Conservation (phyloP, 2,329 filamentous ascomycete genomes). For the Diplodia mutila region DNA sequence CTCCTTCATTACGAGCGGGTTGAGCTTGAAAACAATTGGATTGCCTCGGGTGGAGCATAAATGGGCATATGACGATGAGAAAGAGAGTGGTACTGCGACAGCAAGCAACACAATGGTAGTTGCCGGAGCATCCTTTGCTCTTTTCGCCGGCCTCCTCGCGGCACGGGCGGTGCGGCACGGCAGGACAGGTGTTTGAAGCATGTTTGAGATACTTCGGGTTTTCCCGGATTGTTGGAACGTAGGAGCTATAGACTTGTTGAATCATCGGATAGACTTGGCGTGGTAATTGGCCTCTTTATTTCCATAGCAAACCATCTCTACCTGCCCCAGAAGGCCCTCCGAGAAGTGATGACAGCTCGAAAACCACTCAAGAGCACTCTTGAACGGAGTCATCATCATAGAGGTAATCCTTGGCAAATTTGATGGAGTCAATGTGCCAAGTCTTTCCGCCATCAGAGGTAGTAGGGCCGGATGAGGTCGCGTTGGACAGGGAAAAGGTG, state of each 20-base stretch:
- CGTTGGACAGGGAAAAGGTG: conserved; percentile 17
- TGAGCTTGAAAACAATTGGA: neutral
- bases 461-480: conserved; percentile 15
- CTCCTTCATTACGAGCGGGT: conserved; percentile 4
- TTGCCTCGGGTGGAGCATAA: neutral
- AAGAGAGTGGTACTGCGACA: neutral
- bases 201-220: neutral
- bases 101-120: neutral
- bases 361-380: neutral
- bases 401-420: conserved; percentile 26
- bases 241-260: neutral
- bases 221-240: too few species aligned
- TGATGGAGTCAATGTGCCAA: conserved; percentile 27
- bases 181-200: neutral
- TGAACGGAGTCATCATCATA: neutral
- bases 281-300: neutral
- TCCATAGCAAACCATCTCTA: neutral
- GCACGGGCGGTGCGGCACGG: neutral
- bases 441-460: conserved; percentile 28
- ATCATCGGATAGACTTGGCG: neutral
- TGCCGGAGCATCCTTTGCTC: neutral
- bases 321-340: neutral
- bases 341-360: neutral
- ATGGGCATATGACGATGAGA: conserved; percentile 11
- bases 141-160: conserved; percentile 1